Conservation (phyloP, 371 early-diverging fungal genomes). For the Polyrhizophydium stewartii region DNA sequence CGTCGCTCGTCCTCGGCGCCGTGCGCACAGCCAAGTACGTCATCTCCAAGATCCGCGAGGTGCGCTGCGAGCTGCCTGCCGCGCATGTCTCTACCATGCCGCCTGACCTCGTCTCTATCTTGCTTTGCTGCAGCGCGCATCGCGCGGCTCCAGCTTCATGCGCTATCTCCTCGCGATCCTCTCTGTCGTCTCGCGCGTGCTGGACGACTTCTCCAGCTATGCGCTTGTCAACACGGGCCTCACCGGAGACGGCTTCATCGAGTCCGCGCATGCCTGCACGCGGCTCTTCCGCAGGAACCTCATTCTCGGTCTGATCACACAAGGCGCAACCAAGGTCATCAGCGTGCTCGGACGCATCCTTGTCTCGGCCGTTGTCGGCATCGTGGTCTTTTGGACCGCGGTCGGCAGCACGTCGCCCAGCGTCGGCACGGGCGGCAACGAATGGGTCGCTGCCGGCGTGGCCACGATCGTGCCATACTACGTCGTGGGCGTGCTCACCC, state of each 20-base stretch:
- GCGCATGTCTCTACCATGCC: neutral
- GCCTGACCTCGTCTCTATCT: neutral
- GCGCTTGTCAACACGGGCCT: slow-evolving; percentile 68
- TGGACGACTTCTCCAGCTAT: slow-evolving; percentile 64
- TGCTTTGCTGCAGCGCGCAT: slow-evolving; percentile 7
- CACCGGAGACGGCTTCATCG: slow-evolving; percentile 59
- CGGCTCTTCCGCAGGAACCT: slow-evolving; percentile 71
- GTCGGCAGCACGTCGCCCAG: neutral
- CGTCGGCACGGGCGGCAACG: slow-evolving; percentile 18
- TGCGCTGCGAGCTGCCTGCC: neutral
- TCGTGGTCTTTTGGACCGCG: slow-evolving; percentile 42
- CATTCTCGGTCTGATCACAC: slow-evolving; percentile 54
- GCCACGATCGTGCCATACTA: slow-evolving; percentile 63
- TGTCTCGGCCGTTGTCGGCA: slow-evolving; percentile 54
- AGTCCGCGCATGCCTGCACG: slow-evolving; percentile 58
- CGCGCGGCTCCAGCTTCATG: slow-evolving; percentile 7
- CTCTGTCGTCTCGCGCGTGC: slow-evolving; percentile 19
- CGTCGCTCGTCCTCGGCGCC: slow-evolving; percentile 59
- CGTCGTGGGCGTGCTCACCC: slow-evolving; percentile 62
- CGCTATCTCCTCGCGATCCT: slow-evolving; percentile 18
- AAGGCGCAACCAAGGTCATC: slow-evolving; percentile 23
- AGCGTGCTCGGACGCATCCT: slow-evolving; percentile 18
- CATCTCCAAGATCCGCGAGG: slow-evolving; percentile 33
- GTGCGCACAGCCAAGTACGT: slow-evolving; percentile 53
- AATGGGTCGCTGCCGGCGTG: slow-evolving; percentile 62